A percentile compares a stretch with the other conserved stretches of the same genome.
Conservation (phyloP, 1,284 basidiomycete species). For the Inonotus hispidus region DNA sequence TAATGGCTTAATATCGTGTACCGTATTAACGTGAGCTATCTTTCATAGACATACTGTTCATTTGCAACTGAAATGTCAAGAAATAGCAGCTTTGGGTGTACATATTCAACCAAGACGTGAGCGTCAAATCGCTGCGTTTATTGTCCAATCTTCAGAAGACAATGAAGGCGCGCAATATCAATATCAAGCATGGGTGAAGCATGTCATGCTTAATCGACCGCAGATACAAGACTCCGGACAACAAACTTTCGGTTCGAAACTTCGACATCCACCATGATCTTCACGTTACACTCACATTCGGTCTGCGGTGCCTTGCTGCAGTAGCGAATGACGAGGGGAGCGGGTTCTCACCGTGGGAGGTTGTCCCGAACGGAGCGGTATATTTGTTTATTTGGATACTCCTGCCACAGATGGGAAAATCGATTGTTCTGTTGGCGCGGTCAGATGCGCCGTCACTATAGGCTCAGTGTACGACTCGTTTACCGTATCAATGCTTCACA, state of each 20-base stretch:
- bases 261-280: not conserved
- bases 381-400: not conserved
- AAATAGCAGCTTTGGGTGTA: not conserved
- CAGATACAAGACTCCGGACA: not conserved
- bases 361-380: not conserved
- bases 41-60: not conserved
- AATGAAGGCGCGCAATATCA: not conserved
- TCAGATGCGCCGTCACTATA: constrained; percentile 6
- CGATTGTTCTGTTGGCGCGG: not conserved
- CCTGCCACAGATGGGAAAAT: constrained; percentile 6
- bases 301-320: constrained; percentile 7
- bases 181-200: constrained; percentile 6
- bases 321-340: not conserved
- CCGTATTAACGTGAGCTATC: not conserved
- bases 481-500: not conserved
- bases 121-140: not conserved
- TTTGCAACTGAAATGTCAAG: not conserved
- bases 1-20: not conserved
- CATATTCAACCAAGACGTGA: not conserved
- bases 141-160: not conserved
- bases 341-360: not conserved
- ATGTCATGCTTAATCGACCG: not conserved
- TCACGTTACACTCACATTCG: constrained; percentile 1
- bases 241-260: not conserved
- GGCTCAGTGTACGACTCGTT: not conserved